These are phyloP conservation scores for Ganoderma leucocontextum DNA, from an alignment of 1,284 basidiomycete genomes.

Conservation along the genomic window DNA sequence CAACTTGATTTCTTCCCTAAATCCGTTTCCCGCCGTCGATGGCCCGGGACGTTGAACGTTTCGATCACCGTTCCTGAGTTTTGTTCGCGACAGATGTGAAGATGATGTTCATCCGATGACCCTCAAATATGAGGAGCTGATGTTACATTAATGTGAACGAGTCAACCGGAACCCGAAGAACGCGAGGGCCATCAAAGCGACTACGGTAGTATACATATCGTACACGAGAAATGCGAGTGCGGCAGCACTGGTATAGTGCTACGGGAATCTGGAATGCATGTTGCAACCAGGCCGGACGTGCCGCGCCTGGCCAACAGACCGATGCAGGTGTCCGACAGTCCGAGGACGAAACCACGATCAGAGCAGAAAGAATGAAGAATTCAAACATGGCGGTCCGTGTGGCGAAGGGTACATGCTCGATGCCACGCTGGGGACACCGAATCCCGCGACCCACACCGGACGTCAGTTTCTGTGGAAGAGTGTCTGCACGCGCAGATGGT, in stretches of 20 bases:
- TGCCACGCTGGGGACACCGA: constrained; percentile 15
- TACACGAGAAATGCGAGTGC: background rate
- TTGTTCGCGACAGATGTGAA: constrained; percentile 1
- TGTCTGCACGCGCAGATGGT: background rate
- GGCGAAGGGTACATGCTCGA: constrained; percentile 19
- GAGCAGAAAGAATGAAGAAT: constrained; percentile 2
- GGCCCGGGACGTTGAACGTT: background rate
- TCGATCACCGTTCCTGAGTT: background rate
- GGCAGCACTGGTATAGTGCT: background rate
- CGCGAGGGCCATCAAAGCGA: background rate
- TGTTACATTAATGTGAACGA: background rate
- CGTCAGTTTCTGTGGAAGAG: background rate
- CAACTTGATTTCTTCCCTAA: constrained; percentile 4
- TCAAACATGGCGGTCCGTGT: constrained; percentile 14
- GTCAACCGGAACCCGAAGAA: background rate
- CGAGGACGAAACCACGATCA: constrained; percentile 7
- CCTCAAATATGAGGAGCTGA: background rate
- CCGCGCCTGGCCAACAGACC: constrained; percentile 3
- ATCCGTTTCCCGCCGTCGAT: constrained; percentile 5
- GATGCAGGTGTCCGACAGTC: constrained; percentile 8
- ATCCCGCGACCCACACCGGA: constrained; percentile 20
- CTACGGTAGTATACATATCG: background rate
- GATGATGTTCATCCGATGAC: constrained; percentile 1
- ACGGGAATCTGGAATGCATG: constrained; percentile 5
- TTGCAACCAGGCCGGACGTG: constrained; percentile 21